A percentile compares a stretch with the other conserved stretches of the same genome.
phyloP scores from a whole-genome alignment of 1,284 basidiomycete species.

The Papiliotrema terrestris region DNA sequence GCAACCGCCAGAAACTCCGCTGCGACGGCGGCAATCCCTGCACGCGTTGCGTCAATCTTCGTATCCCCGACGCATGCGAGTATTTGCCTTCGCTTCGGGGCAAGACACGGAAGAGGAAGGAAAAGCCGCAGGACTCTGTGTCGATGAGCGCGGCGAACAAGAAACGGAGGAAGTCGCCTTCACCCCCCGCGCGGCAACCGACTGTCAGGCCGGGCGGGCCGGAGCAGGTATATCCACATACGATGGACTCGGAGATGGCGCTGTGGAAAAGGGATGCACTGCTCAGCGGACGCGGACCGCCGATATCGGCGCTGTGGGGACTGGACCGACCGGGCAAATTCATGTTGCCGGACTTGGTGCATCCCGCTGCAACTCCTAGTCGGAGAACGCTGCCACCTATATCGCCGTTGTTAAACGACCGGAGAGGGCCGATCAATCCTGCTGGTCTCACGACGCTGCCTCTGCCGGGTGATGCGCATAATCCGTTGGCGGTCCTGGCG shows the following conservation, averaged over 20 bases:
- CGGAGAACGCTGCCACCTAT: not conserved
- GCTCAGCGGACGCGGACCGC: no score
- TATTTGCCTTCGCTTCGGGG: slow-evolving; percentile 33
- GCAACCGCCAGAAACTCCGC: slow-evolving; percentile 25
- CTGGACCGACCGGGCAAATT: not conserved
- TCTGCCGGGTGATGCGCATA: slow-evolving; percentile 20
- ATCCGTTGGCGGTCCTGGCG: slow-evolving; percentile 24
- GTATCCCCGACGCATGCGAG: slow-evolving; percentile 12
- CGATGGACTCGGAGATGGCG: no score
- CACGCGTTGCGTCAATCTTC: slow-evolving; percentile 16
- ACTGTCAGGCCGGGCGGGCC: no score
- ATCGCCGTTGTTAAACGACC: not conserved
- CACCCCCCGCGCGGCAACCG: no score
- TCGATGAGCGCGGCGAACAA: no score
- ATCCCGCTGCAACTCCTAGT: not conserved
- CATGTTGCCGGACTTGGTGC: not conserved
- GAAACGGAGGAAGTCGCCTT: no score
- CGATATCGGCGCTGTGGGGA: no score
- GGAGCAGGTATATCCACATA: no score
- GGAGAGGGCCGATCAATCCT: not conserved
- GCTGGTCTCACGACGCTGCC: slow-evolving; percentile 14
- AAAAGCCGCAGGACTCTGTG: not conserved
- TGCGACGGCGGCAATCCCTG: slow-evolving; percentile 30
- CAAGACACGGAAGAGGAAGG: slow-evolving; percentile 18
- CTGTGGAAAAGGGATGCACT: no score